Evolutionary conservation across 768 basidiomycete species (phyloP).

Genomic region (Termitomyces sp.): DNA sequence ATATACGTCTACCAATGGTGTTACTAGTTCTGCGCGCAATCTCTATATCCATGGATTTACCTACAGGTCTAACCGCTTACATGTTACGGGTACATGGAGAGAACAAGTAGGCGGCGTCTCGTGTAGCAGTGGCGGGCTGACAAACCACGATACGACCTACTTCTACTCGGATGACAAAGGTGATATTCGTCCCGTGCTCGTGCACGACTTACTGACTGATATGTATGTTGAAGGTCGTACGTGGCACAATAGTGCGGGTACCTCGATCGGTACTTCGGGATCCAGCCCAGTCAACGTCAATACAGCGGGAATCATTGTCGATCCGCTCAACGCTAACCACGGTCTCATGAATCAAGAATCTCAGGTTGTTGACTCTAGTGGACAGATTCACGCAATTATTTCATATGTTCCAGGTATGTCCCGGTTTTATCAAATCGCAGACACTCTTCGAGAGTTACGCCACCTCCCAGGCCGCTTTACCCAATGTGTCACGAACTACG

Average conservation of each 20-base stretch:
- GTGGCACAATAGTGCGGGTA: slow-evolving; percentile 41
- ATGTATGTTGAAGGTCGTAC: slow-evolving; percentile 30
- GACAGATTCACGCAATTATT: slow-evolving; percentile 43
- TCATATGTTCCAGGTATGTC: slow-evolving; percentile 43
- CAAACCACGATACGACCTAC: slow-evolving; percentile 46
- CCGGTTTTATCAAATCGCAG: background rate
- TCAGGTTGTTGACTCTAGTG: slow-evolving; percentile 41
- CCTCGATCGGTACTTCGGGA: slow-evolving; percentile 35
- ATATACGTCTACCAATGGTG: slow-evolving; percentile 40
- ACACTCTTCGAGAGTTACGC: background rate
- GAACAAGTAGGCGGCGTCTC: slow-evolving; percentile 39
- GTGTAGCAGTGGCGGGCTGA: slow-evolving; percentile 39
- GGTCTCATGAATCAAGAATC: slow-evolving; percentile 53
- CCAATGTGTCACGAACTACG: slow-evolving; percentile 43
- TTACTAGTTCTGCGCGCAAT: slow-evolving; percentile 37
- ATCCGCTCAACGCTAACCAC: slow-evolving; percentile 42
- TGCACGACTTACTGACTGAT: background rate
- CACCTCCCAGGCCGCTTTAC: slow-evolving; percentile 35
- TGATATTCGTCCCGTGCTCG: slow-evolving; percentile 4
- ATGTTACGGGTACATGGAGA: slow-evolving; percentile 47
- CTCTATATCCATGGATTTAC: slow-evolving; percentile 48
- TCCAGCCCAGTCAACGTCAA: slow-evolving; percentile 40
- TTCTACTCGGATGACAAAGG: slow-evolving; percentile 45
- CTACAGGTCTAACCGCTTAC: slow-evolving; percentile 30
- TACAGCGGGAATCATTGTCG: slow-evolving; percentile 39